phyloP scores from a whole-genome alignment of 495 filamentous ascomycete species.

The Penicillium egyptiacum region DNA sequence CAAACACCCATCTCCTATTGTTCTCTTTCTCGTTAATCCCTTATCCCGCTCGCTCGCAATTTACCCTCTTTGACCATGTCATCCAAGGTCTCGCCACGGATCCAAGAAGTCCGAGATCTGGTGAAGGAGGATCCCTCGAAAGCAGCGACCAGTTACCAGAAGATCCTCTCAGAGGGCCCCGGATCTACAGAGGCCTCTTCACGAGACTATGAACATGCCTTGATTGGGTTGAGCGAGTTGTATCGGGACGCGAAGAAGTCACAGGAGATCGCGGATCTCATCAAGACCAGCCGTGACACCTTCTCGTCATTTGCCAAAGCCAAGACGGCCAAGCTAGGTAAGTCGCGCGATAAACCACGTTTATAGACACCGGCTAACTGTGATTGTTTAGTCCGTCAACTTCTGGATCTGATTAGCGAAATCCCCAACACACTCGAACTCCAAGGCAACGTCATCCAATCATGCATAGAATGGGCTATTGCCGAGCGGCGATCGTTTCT shows the following conservation, averaged over 20 bases:
- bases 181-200: conserved; percentile 80
- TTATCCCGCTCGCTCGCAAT: conserved; percentile 3
- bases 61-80: conserved; percentile 42
- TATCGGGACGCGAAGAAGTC: conserved; percentile 88
- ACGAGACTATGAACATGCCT: conserved; percentile 74
- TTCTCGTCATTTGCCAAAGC: conserved; percentile 97
- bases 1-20: conserved; percentile 17
- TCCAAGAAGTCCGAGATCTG: conserved; percentile 83
- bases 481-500: conserved; percentile 91
- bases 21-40: conserved; percentile 6
- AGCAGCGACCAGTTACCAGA: conserved; percentile 81
- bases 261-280: conserved; percentile 85
- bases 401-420: conserved; percentile 90
- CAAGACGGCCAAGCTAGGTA: conserved; percentile 98
- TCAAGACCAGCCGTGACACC: conserved; percentile 84
- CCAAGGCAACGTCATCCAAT: conserved; percentile 90
- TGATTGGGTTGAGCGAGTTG: conserved; percentile 80
- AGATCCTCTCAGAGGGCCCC: conserved; percentile 80
- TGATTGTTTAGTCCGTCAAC: conserved; percentile 73
- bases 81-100: conserved; percentile 55
- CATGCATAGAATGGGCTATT: conserved; percentile 98
- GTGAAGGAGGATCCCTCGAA: conserved; percentile 73
- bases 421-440: conserved; percentile 92
- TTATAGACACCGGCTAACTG: not conserved
- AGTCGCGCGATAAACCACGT: conserved; percentile 20